Conservation (phyloP, 1,139 yeast species). For the Zygosaccharomyces sapae region DNA sequence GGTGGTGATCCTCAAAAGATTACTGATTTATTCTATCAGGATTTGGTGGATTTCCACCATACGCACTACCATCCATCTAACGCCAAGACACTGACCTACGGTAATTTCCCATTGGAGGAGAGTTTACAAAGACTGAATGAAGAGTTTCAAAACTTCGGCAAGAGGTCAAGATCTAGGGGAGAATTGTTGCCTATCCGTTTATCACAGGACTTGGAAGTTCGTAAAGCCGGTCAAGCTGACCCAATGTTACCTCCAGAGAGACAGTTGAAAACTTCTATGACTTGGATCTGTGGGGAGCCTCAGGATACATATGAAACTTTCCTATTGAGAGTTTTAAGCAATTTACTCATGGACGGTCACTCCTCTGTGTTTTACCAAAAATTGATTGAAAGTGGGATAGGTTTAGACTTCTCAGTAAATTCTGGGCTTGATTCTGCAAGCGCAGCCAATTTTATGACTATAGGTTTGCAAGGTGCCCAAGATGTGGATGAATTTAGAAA, state of each 20-base stretch:
- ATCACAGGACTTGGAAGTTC: slow-evolving; percentile 37
- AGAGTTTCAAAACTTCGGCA: slow-evolving; percentile 53
- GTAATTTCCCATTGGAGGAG: slow-evolving; percentile 60
- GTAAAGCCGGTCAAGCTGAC: slow-evolving; percentile 72
- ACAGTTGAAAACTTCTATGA: slow-evolving; percentile 75
- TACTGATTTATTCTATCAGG: slow-evolving; percentile 68
- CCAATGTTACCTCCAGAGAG: slow-evolving; percentile 68
- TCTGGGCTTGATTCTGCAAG: slow-evolving; percentile 85
- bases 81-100: slow-evolving; percentile 82
- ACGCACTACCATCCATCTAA: slow-evolving; percentile 85
- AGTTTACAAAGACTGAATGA: slow-evolving; percentile 58
- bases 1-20: slow-evolving; percentile 92
- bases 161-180: slow-evolving; percentile 35
- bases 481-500: slow-evolving; percentile 46
- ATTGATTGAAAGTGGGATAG: slow-evolving; percentile 77
- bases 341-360: slow-evolving; percentile 83
- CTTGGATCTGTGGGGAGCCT: slow-evolving; percentile 84
- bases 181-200: slow-evolving; percentile 46
- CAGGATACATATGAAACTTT: slow-evolving; percentile 65
- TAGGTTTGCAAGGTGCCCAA: slow-evolving; percentile 78
- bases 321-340: slow-evolving; percentile 66
- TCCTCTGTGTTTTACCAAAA: slow-evolving; percentile 84
- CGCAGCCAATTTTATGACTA: slow-evolving; percentile 69
- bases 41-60: slow-evolving; percentile 69
- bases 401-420: slow-evolving; percentile 83